Evolutionary conservation across 495 filamentous ascomycete genomes (phyloP).

Genomic region (Stereocaulon alpinum): DNA sequence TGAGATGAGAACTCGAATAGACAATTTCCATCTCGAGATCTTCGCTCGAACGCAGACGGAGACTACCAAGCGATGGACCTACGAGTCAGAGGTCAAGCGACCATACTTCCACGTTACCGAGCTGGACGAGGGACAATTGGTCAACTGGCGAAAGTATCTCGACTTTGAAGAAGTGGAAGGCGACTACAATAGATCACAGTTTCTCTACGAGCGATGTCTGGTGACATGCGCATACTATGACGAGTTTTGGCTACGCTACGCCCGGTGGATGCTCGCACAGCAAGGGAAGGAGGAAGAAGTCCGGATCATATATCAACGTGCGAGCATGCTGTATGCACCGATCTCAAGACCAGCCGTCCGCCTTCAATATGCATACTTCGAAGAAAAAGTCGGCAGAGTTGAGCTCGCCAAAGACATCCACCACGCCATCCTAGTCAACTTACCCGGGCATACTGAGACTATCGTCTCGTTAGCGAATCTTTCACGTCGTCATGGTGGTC

Average conservation of each 20-base stretch:
- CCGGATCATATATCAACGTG: constrained; percentile 85
- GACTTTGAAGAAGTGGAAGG: constrained; percentile 90
- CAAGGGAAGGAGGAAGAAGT: constrained; percentile 79
- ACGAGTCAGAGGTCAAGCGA: constrained; percentile 88
- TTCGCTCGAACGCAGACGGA: constrained; percentile 79
- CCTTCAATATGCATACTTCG: constrained; percentile 87
- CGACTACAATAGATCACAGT: constrained; percentile 61
- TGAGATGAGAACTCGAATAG: constrained; percentile 67
- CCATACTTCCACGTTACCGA: constrained; percentile 97
- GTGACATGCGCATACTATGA: constrained; percentile 91
- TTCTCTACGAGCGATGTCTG: constrained; percentile 88
- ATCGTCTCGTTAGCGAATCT: constrained; percentile 85
- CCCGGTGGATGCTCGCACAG: constrained; percentile 90
- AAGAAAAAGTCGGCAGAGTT: constrained; percentile 67
- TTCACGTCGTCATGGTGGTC: constrained; percentile 70
- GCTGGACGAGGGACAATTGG: constrained; percentile 71
- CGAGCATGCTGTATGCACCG: constrained; percentile 71
- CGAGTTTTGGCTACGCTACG: constrained; percentile 95
- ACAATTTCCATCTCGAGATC: constrained; percentile 67
- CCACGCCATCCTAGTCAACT: constrained; percentile 56
- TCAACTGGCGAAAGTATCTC: constrained; percentile 94
- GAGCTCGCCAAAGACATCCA: constrained; percentile 78
- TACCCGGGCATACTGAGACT: constrained; percentile 74
- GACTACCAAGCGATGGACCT: constrained; percentile 89
- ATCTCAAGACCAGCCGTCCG: constrained; percentile 72